A percentile compares a stretch with the other conserved stretches of the same genome.
Conservation (phyloP, 208 protist species). For the Trichomonas vaginalis region DNA sequence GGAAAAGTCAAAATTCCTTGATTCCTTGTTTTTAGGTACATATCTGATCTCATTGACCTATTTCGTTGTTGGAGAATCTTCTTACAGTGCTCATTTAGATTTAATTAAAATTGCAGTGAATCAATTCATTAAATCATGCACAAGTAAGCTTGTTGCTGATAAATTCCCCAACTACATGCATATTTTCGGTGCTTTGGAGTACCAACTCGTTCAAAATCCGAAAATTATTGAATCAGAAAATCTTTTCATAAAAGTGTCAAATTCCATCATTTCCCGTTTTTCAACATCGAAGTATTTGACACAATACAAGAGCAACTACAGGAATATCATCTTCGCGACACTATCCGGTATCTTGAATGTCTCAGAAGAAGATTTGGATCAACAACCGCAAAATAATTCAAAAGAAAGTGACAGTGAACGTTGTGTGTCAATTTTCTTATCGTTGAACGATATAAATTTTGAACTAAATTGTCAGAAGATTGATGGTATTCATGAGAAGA, state of each 20-base stretch:
- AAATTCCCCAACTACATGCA: not conserved
- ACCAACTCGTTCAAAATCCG: not conserved
- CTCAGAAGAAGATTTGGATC: not conserved
- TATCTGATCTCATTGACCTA: not conserved
- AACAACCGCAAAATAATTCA: too few species aligned
- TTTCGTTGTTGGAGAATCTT: not conserved
- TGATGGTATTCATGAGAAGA: not conserved
- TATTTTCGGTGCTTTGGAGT: not conserved
- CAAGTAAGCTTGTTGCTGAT: not conserved
- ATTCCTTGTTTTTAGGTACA: not conserved
- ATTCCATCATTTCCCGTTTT: not conserved
- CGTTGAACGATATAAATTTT: not conserved
- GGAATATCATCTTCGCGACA: not conserved
- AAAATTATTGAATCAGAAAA: not conserved
- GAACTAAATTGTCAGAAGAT: not conserved
- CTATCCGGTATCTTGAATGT: not conserved
- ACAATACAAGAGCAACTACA: not conserved
- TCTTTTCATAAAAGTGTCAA: not conserved
- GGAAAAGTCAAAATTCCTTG: not conserved
- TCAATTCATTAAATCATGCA: not conserved
- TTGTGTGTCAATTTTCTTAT: not conserved
- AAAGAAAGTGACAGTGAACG: not conserved
- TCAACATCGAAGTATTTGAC: not conserved
- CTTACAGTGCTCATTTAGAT: not conserved
- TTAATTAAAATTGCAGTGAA: not conserved